These are phyloP conservation scores for Starmerella bacillaris DNA, from an alignment of 805 yeast species.

Conservation along the genomic window DNA sequence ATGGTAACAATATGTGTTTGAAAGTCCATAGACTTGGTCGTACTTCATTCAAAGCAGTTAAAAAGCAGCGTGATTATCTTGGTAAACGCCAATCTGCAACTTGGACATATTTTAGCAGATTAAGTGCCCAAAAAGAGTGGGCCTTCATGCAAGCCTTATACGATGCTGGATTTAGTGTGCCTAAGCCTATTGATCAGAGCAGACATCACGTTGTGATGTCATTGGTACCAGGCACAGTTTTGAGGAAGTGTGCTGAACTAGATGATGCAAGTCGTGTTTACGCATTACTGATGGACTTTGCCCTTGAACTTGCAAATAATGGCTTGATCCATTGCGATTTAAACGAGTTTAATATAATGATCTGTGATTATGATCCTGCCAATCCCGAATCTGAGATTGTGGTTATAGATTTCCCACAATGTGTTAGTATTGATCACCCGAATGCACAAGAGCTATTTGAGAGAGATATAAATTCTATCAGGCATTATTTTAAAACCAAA, in stretches of 20 bases:
- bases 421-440: slow-evolving; percentile 77
- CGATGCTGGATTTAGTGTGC: slow-evolving; percentile 66
- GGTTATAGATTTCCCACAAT: slow-evolving; percentile 96
- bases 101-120: slow-evolving; percentile 82
- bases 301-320: slow-evolving; percentile 62
- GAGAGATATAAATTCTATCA: slow-evolving; percentile 82
- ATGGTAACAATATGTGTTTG: slow-evolving; percentile 52
- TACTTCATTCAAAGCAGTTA: slow-evolving; percentile 79
- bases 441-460: slow-evolving; percentile 80
- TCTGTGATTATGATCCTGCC: slow-evolving; percentile 32
- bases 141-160: slow-evolving; percentile 67
- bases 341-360: slow-evolving; percentile 90
- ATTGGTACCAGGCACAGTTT: slow-evolving; percentile 70
- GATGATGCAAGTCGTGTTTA: slow-evolving; percentile 53
- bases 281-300: slow-evolving; percentile 70
- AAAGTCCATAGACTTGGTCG: slow-evolving; percentile 90
- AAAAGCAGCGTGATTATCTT: slow-evolving; percentile 82
- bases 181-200: slow-evolving; percentile 72
- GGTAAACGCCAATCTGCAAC: slow-evolving; percentile 50
- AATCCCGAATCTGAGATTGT: slow-evolving; percentile 49
- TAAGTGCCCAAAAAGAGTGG: slow-evolving; percentile 87
- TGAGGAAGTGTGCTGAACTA: slow-evolving; percentile 66
- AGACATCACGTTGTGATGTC: slow-evolving; percentile 91
- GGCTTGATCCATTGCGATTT: slow-evolving; percentile 96
- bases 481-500: slow-evolving; percentile 63